Evolutionary conservation across 768 basidiomycete genomes (phyloP), one percentile per base, ranked within the genome.

Genomic region (Serendipita indica): DNA sequence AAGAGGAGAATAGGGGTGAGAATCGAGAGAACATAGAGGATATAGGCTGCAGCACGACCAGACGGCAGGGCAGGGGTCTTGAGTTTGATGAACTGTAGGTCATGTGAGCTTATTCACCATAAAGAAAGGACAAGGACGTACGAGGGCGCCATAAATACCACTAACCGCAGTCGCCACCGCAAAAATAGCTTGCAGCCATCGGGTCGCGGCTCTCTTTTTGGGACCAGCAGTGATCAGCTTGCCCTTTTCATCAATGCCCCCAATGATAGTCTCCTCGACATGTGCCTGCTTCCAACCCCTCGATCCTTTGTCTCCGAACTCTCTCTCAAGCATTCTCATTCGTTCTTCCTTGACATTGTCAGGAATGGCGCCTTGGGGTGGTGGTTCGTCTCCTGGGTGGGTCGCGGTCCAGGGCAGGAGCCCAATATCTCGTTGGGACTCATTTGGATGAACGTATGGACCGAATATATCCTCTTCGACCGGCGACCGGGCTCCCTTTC

Each of bases 311-410:
- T 69, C 67, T 2, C 78, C 68, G 66, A 85, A 86, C 62, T 84
- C 82, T 16, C 75, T 75, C 65, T 84, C 79, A 7, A 86, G 74
- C 82, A 84, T 84, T 3, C 81, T 77, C 63, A 84, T 73, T 16
- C 83, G 75, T 63, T 84, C 83, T 67, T 81, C 80, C 66, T 83
- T 85, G 30, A 79, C 69, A n/a, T 73, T 67, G 1, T 75, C 60
- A 16, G 63, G 43, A 14, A 62, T 52, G 28, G 60, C 43, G 27
- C 45, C 49, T 1, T 28, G 32, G 4, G 12, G 16, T 46, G 25
- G 13, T 4, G 39, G 43, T 18, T 35, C 22, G 28, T 33, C 58
- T 5, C 57, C 58, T 30, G 13, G 28, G 3, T 10, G 45, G 45
- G 33, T 20, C 16, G 60, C 46, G 33, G 41, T 30, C 62, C 62